Base-by-base conservation (phyloP, 345 rosid species). In the Salix exigua region DNA sequence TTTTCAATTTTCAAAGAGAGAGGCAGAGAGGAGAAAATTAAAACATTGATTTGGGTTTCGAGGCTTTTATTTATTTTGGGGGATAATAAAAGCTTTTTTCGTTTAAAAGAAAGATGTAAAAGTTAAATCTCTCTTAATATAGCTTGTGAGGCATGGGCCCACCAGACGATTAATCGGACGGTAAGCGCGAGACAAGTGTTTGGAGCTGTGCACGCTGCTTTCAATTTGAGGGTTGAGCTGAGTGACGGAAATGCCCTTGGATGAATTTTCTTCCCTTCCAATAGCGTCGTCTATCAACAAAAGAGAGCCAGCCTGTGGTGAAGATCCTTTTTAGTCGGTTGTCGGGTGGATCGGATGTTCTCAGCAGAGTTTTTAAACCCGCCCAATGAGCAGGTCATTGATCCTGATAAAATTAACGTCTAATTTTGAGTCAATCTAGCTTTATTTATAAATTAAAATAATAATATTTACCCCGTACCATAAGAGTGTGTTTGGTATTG, bases 71-170 rank as follows among this genome's bases (percentile, higher is more conserved):
- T 72, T 80, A 50, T 73, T 66, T 69, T 33, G 18, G 10, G 35
- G 77, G 35, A 68, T 67, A 82, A 68, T 67, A 82, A 80, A 74
- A 83, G 80, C 82, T 84, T 74, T 73, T 75, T 35, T 35, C 66
- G 72, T 53, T 71, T 35, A 35, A 67, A 30, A 30, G 19, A 40
- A 40, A 40, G 11, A 40, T 40, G 46, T 40, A 9, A 40, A 40
- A 25, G 30, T 8, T 26, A 44, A 61, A 19, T 18, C 44, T 68
- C 72, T 7, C 53, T 60, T 33, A 33, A 5, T 46, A n/a, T n/a
- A n/a, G n/a, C n/a, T n/a, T n/a, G n/a, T n/a, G 28, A 19, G 13
- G 71, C 4, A 7, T 40, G 7, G 8, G 6, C 40, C 55, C 80
- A 72, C 67, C 70, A 66, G 66, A 35, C 76, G 40, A 65, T 18